Base-by-base conservation (phyloP, 2,329 filamentous ascomycete genomes). In the Xylariales sp. region DNA sequence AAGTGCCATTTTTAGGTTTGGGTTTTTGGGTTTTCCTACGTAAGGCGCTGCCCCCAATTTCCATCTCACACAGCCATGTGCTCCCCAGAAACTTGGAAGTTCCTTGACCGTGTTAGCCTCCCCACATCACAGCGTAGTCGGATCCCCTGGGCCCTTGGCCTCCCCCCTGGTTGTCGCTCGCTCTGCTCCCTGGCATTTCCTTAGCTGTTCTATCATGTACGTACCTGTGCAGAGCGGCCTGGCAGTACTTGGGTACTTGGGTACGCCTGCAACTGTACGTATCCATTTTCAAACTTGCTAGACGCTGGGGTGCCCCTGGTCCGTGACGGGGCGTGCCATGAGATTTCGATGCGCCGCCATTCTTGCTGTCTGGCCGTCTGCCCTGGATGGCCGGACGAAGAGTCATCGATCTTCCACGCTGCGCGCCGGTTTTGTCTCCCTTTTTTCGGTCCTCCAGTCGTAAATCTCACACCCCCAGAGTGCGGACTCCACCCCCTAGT, bases 371-470 rank as follows among this genome's bases (percentile, higher is more conserved):
- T n/a, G n/a, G n/a, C n/a, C n/a, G n/a, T n/a, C 17, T 39, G 37
- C 29, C 17, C 37, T 33, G 37, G 33, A 33, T 32, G 24, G 14
- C 35, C 35, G 20, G 33, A 43, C n/a, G n/a, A 43, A 40, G 41
- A 43, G 41, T 43, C 41, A 43, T 43, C 38, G 41, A 43, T 43
- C 38, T 21, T 29, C 38, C 38, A 27, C n/a, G n/a, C n/a, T n/a
- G 36, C 40, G 40, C 33, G 29, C 29, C 29, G 16, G 40, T 23
- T 33, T 37, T 33, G n/a, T 31, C 18, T 32, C 32, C 38, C 20
- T 29, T 35, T 32, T 40, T 18, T 30, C 20, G 13, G 18, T 17
- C 19, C 35, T 29, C 12, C 23, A 16, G 15, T 19, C 13, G 23
- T 13, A 23, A 6, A n/a, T 15, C 21, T 24, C 16, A n/a, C 24